Evolutionary conservation across 2,329 filamentous ascomycete genomes (phyloP), one percentile per base, ranked within the genome.

Genomic region (Aspergillus versicolor): DNA sequence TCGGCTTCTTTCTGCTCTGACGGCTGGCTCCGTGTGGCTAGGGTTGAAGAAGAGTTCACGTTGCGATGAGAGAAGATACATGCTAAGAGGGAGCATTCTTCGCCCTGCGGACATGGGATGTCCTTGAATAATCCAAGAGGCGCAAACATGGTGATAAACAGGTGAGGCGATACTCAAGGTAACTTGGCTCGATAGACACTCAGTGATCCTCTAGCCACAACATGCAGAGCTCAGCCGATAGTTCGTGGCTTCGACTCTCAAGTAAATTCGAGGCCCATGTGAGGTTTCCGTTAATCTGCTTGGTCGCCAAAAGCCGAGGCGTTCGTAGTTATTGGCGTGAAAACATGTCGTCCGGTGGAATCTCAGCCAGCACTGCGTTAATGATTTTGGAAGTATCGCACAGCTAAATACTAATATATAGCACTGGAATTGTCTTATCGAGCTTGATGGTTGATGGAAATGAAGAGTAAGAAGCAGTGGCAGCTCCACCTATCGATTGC

Each of bases 1-100:
- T 27, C 22, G 12, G 15, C 24, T 17, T 46, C 13, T 44, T 17
- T 43, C 7, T 52, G 40, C 21, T 47, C 41, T 22, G 41, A 34
- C 34, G 30, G 22, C 40, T 66, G 22, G 52, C 45, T 22, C 22
- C 55, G 61, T 38, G 57, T 43, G 57, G 65, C 49, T 22, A 54
- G 27, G 42, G 22, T 9, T 24, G 52, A 13, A 9, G 42, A 42
- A 42, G 44, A 5, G 8, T 51, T 21, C 13, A 53, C 7, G 13
- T 65, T 53, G 53, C 78, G 69, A 70, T 88, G 85, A 12, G 73
- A 76, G 70, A 87, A 88, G 19, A 87, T 79, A 72, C 85, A 88
- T 60, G 79, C 79, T 13, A 81, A 73, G 12, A 87, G 72, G 30
- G 70, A 65, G 70, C 85, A 88, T 57, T 71, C 61, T 27, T 71